phyloP scores from a whole-genome alignment of 805 yeast genomes.

The Yamadazyma endophytica region DNA sequence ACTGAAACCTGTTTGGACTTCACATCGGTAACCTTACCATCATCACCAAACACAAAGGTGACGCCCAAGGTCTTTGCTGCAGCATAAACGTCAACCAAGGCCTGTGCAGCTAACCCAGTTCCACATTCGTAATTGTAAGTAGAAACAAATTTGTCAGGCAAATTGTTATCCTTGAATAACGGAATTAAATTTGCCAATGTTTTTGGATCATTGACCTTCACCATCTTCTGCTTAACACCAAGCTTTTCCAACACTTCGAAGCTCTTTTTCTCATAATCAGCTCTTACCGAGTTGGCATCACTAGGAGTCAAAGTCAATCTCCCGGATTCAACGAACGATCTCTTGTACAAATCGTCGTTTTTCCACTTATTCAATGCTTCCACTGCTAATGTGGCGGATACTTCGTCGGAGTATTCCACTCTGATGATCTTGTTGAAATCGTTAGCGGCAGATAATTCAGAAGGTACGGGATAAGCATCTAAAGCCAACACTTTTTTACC shows the following conservation, averaged over 20 bases:
- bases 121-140: conserved; percentile 14
- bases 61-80: conserved; percentile 8
- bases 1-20: conserved; percentile 5
- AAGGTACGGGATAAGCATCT: conserved; percentile 26
- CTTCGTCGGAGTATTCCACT: conserved; percentile 16
- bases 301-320: conserved; percentile 12
- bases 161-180: conserved; percentile 8
- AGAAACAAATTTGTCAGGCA: conserved; percentile 7
- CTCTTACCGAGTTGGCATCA: conserved; percentile 7
- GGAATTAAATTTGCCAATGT: conserved; percentile 4
- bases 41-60: conserved; percentile 11
- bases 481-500: conserved; percentile 20
- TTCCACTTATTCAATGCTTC: conserved; percentile 37
- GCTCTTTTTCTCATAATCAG: conserved; percentile 10
- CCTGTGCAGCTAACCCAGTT: conserved; percentile 10
- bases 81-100: conserved; percentile 10
- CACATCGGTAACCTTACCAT: conserved; percentile 8
- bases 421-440: conserved; percentile 27
- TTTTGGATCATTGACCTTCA: conserved; percentile 4
- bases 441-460: conserved; percentile 36
- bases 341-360: conserved; percentile 29
- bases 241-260: conserved; percentile 7
- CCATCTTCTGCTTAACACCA: conserved; percentile 8
- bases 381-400: conserved; percentile 25
- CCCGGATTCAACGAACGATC: conserved; percentile 9